Evolutionary conservation across 1,284 basidiomycete species (phyloP), one percentile per base, ranked within the genome.

Genomic region (Anthracocystis walkeri): DNA sequence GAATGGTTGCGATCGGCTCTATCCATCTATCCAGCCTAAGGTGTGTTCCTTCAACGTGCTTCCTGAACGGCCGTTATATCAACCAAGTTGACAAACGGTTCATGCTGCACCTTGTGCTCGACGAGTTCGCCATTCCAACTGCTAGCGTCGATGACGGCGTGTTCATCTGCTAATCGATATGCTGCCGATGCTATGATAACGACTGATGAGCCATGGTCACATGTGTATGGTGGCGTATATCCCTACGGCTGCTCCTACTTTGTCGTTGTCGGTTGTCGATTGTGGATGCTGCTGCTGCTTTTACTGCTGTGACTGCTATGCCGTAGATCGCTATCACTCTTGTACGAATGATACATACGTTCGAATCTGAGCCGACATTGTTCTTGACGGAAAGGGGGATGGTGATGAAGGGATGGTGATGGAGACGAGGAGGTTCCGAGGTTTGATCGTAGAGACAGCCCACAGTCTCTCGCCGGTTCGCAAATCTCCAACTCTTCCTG

Each of bases 361-460:
- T 69, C 77, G 77, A 64, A 66, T 75, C 76, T 69, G 65, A 64
- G 73, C 57, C 69, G 78, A 74, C 78, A 80, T 80, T 65, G 56
- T 71, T 65, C 78, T 77, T 78, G 75, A 77, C 51, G 73, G 58
- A 35, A 40, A 58, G 50, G 57, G 58, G 61, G 61, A 56, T 63
- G 64, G 57, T 58, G 56, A 52, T 52, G 65, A 65, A 48, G 53
- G 61, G 70, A 58, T 65, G 64, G 53, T 66, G 64, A 54, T 60
- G 56, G 46, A 50, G 57, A 54, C 62, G 58, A 54, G 23, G 60
- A 64, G 21, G 33, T 42, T 23, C 14, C 46, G 35, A 21, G 11
- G 25, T 29, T 60, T 49, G 51, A 50, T 23, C 33, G 8, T 4
- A 27, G 56, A 25, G 51, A 41, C 41, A n/a, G 53, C 54, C 45